Conservation (phyloP, 202 grass and related monocot species). For the Panicum hallii region DNA sequence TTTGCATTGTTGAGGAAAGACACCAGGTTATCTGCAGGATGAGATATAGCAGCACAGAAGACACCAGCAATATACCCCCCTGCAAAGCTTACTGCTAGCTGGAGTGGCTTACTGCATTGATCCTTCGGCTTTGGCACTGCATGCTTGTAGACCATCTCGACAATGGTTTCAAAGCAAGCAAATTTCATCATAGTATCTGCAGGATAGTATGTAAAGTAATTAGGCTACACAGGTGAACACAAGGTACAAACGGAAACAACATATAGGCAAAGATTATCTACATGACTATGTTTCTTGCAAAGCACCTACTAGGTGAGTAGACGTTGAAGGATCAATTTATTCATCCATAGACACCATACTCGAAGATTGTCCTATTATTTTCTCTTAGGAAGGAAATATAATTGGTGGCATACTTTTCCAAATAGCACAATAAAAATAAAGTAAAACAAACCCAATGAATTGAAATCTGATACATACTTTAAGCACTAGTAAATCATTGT, state of each 20-base stretch:
- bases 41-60: slow-evolving; percentile 77
- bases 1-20: slow-evolving; percentile 81
- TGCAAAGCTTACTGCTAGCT: slow-evolving; percentile 80
- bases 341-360: slow-evolving; percentile 8
- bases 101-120: slow-evolving; percentile 78
- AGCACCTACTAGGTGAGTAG: neutral
- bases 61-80: slow-evolving; percentile 82
- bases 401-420: neutral
- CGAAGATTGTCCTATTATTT: neutral
- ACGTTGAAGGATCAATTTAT: slow-evolving; percentile 16
- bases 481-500: neutral
- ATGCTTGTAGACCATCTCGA: slow-evolving; percentile 83
- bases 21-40: slow-evolving; percentile 81
- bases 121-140: slow-evolving; percentile 79
- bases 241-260: neutral
- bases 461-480: neutral
- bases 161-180: slow-evolving; percentile 82
- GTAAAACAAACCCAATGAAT: neutral
- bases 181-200: slow-evolving; percentile 97
- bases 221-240: slow-evolving; percentile 20
- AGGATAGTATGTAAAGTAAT: slow-evolving; percentile 21
- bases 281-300: neutral
- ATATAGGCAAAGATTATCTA: slow-evolving; percentile 14
- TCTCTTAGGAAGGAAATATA: neutral
- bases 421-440: neutral